These are phyloP conservation scores for Phyllosticta ampelicida DNA, from an alignment of 2,329 filamentous ascomycete species.

Conservation along the genomic window DNA sequence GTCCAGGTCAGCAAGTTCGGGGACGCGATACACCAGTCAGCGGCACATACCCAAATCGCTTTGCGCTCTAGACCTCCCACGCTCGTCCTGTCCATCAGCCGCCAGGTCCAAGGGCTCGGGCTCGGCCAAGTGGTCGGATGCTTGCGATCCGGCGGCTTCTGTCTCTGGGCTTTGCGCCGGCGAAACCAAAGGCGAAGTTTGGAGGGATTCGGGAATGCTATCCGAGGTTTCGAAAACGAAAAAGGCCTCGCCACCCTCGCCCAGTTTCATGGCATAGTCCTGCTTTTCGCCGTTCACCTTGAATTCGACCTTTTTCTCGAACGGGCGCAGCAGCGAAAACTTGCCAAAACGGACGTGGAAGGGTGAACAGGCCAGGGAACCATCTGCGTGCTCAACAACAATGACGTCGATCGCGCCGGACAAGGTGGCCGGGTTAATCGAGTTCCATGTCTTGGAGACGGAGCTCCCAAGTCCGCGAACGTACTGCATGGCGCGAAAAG, in stretches of 20 bases:
- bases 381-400: slow-evolving; percentile 93
- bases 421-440: slow-evolving; percentile 93
- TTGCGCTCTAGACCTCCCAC: slow-evolving; percentile 25
- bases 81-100: slow-evolving; percentile 18
- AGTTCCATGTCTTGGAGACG: slow-evolving; percentile 98
- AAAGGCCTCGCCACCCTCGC: slow-evolving; percentile 94
- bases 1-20: background rate
- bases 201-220: slow-evolving; percentile 80
- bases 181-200: slow-evolving; percentile 88
- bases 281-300: slow-evolving; percentile 86
- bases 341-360: slow-evolving; percentile 99
- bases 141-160: slow-evolving; percentile 39
- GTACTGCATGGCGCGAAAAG: slow-evolving; percentile 90
- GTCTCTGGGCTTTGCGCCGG: slow-evolving; percentile 71
- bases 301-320: slow-evolving; percentile 98
- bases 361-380: slow-evolving; percentile 78
- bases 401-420: slow-evolving; percentile 98
- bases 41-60: slow-evolving; percentile 37
- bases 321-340: slow-evolving; percentile 88
- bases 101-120: slow-evolving; percentile 61
- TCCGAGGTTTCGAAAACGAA: slow-evolving; percentile 96
- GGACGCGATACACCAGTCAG: slow-evolving; percentile 11
- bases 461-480: slow-evolving; percentile 89
- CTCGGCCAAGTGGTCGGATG: slow-evolving; percentile 47
- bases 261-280: slow-evolving; percentile 95